Evolutionary conservation across 768 basidiomycete genomes (phyloP).

Genomic region (Fomitopsis serialis): DNA sequence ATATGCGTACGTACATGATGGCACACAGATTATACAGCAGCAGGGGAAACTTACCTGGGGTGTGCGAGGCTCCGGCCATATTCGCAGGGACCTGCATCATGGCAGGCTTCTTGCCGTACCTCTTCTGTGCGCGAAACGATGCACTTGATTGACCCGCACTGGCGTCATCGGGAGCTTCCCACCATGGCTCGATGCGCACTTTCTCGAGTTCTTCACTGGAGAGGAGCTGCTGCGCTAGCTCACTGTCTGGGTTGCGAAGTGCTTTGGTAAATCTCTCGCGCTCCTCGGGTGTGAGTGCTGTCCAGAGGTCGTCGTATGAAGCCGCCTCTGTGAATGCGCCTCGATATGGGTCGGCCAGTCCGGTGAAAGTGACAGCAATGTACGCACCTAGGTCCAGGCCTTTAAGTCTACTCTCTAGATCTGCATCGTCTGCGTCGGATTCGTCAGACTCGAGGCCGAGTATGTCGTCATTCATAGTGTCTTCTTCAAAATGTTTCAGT

Average conservation of each 20-base stretch:
- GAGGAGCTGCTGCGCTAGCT: slow-evolving; percentile 54
- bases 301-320: slow-evolving; percentile 55
- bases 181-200: slow-evolving; percentile 65
- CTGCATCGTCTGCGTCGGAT: slow-evolving; percentile 34
- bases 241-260: slow-evolving; percentile 57
- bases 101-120: slow-evolving; percentile 34
- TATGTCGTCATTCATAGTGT: slow-evolving; percentile 32
- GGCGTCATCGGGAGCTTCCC: slow-evolving; percentile 37
- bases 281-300: slow-evolving; percentile 54
- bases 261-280: slow-evolving; percentile 53
- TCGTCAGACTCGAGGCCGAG: slow-evolving; percentile 26
- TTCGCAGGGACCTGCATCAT: slow-evolving; percentile 42
- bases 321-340: slow-evolving; percentile 38
- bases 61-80: slow-evolving; percentile 32
- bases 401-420: slow-evolving; percentile 47
- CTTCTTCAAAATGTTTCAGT: slow-evolving; percentile 69
- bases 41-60: slow-evolving; percentile 17
- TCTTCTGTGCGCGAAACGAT: neutral
- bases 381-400: slow-evolving; percentile 58
- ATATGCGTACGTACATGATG: slow-evolving; percentile 47
- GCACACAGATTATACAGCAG: slow-evolving; percentile 68
- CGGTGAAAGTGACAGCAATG: neutral
- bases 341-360: neutral
- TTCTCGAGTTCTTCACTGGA: slow-evolving; percentile 48
- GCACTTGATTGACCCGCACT: slow-evolving; percentile 4